Base-by-base conservation (phyloP, 23 red algal species). In the Agarophyton chilense region DNA sequence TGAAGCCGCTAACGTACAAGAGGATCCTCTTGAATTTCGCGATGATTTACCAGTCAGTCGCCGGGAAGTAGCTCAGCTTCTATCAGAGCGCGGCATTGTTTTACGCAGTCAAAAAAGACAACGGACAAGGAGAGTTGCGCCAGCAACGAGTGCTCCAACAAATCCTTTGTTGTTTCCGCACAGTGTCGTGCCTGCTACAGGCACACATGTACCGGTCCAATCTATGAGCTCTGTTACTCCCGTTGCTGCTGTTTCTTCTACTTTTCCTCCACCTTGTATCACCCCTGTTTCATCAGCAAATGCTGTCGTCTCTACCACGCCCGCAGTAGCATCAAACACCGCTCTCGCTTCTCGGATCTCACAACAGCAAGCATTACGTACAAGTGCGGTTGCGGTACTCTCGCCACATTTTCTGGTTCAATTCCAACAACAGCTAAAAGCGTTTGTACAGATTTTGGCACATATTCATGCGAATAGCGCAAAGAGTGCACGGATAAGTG, bases 21-120 rank as follows among this genome's bases (percentile, higher is more conserved):
- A 88, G 34, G 83, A 88, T 43, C 83, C 83, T 22, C 50, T 88
- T 32, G 83, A 88, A 61, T 88, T 71, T 56, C 64, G 83, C 36
- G 50, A 88, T 73, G 83, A 88, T 61, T 61, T 74, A 22, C 66
- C 41, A 14, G 83, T 88, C 33, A 57, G 58, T 40, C 39, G 66
- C 46, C 76, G 67, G 72, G 83, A 88, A 53, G 56, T 88, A 33
- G 71, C 67, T 24, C 83, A 88, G 38, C 50, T 88, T 26, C 46
- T 88, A 25, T 75, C 67, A 39, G 64, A 74, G 38, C 41, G 67
- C 1, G 64, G 55, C 31, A 76, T 41, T 29, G 67, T 29, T 65
- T 24, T 84, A 13, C 55, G 80, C 36, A 22, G 80, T n/a, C 80
- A 84, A 12, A 84, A 42, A 45, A 46, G 60, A 46, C 77, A 81